Percentiles rank a stretch among this genome's conserved stretches.
phyloP scores from a whole-genome alignment of 306 rosid genomes.

The Canavalia gladiata region DNA sequence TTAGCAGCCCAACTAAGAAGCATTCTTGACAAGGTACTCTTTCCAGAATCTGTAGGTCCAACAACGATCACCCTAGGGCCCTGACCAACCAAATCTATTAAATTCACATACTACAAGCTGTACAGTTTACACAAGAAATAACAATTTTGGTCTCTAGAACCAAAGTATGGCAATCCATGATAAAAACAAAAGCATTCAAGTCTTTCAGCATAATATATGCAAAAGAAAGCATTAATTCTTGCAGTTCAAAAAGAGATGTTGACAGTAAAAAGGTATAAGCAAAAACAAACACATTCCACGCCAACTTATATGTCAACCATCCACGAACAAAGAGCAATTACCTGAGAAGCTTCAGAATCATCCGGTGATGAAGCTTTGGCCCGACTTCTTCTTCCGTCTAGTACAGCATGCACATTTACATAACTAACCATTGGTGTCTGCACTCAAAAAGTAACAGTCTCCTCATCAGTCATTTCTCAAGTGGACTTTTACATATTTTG shows the following conservation, averaged over 20 bases:
- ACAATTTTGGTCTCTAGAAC: conserved; percentile 15
- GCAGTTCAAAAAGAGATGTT: background rate
- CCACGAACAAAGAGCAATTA: conserved; percentile 21
- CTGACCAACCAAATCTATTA: conserved; percentile 55
- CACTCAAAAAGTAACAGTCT: conserved; percentile 30
- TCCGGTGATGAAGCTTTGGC: conserved; percentile 72
- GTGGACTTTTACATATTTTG: background rate
- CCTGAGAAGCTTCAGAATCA: conserved; percentile 74
- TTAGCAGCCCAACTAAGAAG: conserved; percentile 99
- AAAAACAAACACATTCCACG: background rate
- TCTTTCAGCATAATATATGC: background rate
- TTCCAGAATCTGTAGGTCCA: conserved; percentile 95
- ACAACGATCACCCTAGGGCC: conserved; percentile 99
- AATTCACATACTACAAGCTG: conserved; percentile 37
- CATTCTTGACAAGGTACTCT: conserved; percentile 90
- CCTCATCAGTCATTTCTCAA: conserved; percentile 34
- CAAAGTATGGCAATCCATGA: background rate
- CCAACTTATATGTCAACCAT: background rate
- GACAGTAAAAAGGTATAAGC: background rate
- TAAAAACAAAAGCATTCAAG: conserved; percentile 5
- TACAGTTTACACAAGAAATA: background rate
- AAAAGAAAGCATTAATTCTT: background rate
- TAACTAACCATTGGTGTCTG: conserved; percentile 96
- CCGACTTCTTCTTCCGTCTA: conserved; percentile 86
- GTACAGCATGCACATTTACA: conserved; percentile 91